Base-by-base conservation (phyloP, 208 protist genomes). In the Trypanosoma boissoni region DNA sequence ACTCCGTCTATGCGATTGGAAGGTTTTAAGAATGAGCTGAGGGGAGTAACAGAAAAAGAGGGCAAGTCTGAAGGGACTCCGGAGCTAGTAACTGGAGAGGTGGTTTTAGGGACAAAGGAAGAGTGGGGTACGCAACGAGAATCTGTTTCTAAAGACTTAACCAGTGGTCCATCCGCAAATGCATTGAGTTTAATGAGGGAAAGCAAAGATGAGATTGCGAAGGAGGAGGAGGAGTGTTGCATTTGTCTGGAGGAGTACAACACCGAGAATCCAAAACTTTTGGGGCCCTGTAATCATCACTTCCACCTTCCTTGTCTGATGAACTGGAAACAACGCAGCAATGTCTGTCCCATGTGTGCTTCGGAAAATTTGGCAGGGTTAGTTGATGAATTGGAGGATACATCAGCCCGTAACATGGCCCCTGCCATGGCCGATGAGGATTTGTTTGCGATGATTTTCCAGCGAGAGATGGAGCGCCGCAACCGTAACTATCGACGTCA, bases 241-340 rank as follows among this genome's bases (percentile, higher is more conserved):
- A 91, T 91, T 58, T 91, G 83, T 53, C 58, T 91, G 18, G 83
- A 91, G 53, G 46, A 43, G 52, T 91, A 91, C 80, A 71, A 44
- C 14, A 37, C 10, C 0, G 80, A 88, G 24, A 91, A 91, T 61
- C 83, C 83, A 9, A 76, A 70, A 63, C 74, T 76, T 21, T 54
- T 63, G 14, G 80, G 80, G 34, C 49, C 59, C 16, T 91, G 83
- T 62, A 63, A 56, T 14, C 83, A 91, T 42, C 80, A 85, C 52
- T 91, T 91, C 49, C 83, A 91, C 55, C 49, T 87, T 0, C 69
- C 79, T 10, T 91, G 83, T 52, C 57, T 91, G 27, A 75, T 88
- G 67, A 51, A 65, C 48, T 91, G 83, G 83, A 91, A 91, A 68
- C 75, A 88, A 57, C 83, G 83, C 37, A 86, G 78, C 64, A 88